phyloP scores from a whole-genome alignment of 306 rosid genomes.

The Quercus robur region DNA sequence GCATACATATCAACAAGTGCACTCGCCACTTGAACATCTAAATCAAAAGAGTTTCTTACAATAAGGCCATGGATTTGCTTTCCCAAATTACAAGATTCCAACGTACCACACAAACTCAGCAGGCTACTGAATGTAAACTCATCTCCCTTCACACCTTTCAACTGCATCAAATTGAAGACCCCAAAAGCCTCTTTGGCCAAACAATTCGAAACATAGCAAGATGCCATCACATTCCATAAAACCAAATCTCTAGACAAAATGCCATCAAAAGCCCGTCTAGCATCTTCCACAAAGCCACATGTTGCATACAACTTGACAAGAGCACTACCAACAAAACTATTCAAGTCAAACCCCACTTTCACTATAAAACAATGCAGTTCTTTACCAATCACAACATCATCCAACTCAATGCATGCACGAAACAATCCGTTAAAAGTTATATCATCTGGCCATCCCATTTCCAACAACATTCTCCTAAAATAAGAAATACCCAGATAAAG shows the following conservation, averaged over 20 bases:
- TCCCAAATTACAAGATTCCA: conserved; percentile 41
- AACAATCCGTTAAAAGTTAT: conserved; percentile 54
- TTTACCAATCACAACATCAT: conserved; percentile 42
- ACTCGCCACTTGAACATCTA: conserved; percentile 64
- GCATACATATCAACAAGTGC: conserved; percentile 63
- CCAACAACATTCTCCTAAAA: conserved; percentile 61
- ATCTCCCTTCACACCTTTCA: conserved; percentile 47
- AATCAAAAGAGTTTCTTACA: conserved; percentile 47
- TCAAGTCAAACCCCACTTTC: conserved; percentile 55
- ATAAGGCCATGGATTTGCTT: conserved; percentile 49
- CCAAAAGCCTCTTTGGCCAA: conserved; percentile 37
- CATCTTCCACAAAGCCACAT: conserved; percentile 51
- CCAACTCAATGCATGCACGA: conserved; percentile 43
- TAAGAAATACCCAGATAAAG: conserved; percentile 29
- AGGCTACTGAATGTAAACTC: conserved; percentile 66
- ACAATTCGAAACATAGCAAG: conserved; percentile 52
- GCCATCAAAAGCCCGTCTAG: conserved; percentile 46
- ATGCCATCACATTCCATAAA: conserved; percentile 78
- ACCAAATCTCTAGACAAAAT: conserved; percentile 49
- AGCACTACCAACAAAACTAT: conserved; percentile 60
- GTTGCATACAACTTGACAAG: conserved; percentile 58
- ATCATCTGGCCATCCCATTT: conserved; percentile 46
- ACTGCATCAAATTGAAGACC: conserved; percentile 47
- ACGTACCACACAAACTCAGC: conserved; percentile 34
- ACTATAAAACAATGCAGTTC: conserved; percentile 58